Percentiles rank a stretch among this genome's conserved stretches.
Evolutionary conservation across 495 filamentous ascomycete genomes (phyloP).

Genomic region (Penicillium malachiteum): DNA sequence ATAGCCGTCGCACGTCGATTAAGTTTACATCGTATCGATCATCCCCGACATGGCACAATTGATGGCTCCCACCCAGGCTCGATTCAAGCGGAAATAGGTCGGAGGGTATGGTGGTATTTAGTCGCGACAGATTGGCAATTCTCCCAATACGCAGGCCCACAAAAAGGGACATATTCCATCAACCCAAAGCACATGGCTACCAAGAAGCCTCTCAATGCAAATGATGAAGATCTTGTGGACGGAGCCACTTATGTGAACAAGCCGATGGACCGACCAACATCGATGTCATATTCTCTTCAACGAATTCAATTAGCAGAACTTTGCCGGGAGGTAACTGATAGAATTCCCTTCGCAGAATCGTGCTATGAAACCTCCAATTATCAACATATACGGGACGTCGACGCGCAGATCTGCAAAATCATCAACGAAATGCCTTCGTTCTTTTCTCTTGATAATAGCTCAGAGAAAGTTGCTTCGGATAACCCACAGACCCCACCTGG

Average conservation of each 20-base stretch:
- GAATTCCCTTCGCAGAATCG: slow-evolving; percentile 21
- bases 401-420: slow-evolving; percentile 29
- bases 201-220: slow-evolving; percentile 43
- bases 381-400: slow-evolving; percentile 27
- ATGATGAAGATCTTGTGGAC: slow-evolving; percentile 44
- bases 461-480: not conserved
- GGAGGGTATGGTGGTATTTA: slow-evolving; percentile 53
- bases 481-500: slow-evolving; percentile 13
- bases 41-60: slow-evolving; percentile 16
- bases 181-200: slow-evolving; percentile 45
- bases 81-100: slow-evolving; percentile 37
- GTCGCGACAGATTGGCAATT: slow-evolving; percentile 47
- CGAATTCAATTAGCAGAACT: slow-evolving; percentile 46
- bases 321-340: slow-evolving; percentile 43
- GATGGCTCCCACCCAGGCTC: slow-evolving; percentile 19
- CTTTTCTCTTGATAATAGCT: slow-evolving; percentile 12
- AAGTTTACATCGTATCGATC: slow-evolving; percentile 43
- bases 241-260: slow-evolving; percentile 23
- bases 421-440: slow-evolving; percentile 23
- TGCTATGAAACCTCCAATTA: slow-evolving; percentile 12
- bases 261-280: slow-evolving; percentile 38
- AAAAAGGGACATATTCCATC: slow-evolving; percentile 41
- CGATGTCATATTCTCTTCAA: slow-evolving; percentile 47
- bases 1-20: slow-evolving; percentile 39
- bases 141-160: slow-evolving; percentile 31